Conservation (phyloP, 441 rosid species). For the Syzygium malaccense region DNA sequence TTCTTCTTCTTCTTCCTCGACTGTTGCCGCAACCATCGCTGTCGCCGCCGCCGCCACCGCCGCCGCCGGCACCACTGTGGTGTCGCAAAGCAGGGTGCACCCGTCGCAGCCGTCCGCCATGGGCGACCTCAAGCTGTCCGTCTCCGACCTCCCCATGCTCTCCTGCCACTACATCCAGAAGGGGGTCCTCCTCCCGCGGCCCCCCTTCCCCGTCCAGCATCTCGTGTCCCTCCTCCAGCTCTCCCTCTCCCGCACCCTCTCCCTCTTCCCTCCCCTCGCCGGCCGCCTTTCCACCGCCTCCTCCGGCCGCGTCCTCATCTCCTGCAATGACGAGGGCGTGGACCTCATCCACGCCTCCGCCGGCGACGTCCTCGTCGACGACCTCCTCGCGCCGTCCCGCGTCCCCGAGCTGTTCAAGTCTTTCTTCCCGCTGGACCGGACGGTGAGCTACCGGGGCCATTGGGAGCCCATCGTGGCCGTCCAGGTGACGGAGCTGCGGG, state of each 20-base stretch:
- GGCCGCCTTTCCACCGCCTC: constrained; percentile 6
- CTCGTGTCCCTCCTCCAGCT: constrained; percentile 6
- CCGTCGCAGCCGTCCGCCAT: constrained; percentile 6
- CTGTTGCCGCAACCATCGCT: background rate
- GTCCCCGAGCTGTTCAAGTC: constrained; percentile 3
- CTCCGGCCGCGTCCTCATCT: constrained; percentile 4
- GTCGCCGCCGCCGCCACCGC: background rate
- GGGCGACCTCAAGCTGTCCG: constrained; percentile 14
- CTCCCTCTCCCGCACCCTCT: constrained; percentile 3
- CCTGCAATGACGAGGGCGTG: constrained; percentile 12
- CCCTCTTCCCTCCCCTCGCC: constrained; percentile 14
- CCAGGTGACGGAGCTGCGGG: constrained; percentile 18
- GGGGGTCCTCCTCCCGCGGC: constrained; percentile 11
- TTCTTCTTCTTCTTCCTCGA: background rate
- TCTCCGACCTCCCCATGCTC: constrained; percentile 25
- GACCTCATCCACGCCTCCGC: constrained; percentile 10
- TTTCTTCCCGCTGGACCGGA: constrained; percentile 6
- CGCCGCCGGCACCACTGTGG: background rate
- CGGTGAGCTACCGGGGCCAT: constrained; percentile 15
- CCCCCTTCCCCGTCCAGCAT: background rate
- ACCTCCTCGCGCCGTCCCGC: background rate
- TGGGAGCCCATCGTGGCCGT: constrained; percentile 12
- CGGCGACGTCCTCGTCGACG: background rate
- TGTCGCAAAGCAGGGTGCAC: constrained; percentile 7
- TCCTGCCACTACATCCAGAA: constrained; percentile 24